Percentiles rank a stretch among this genome's conserved stretches.
Evolutionary conservation across 75 land plant genomes (phyloP).

Genomic region (Gnetum montanum): DNA sequence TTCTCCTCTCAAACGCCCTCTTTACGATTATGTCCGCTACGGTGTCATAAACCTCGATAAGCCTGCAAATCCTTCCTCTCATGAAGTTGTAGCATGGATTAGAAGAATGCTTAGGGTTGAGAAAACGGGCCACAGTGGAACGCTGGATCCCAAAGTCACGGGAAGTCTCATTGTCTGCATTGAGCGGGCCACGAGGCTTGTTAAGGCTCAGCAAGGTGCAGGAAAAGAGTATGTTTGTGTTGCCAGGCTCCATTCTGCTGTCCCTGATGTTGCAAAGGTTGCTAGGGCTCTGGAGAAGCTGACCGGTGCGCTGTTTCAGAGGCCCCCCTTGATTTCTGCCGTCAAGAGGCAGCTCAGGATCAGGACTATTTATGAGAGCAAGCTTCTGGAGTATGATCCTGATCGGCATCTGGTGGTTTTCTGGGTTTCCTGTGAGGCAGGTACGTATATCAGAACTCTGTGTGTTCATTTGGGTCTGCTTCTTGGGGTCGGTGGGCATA

Average conservation of each 20-base stretch:
- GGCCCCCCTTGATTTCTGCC: slow-evolving; percentile 88
- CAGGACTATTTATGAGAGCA: slow-evolving; percentile 87
- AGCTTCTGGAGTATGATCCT: slow-evolving; percentile 79
- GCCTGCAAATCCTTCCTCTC: slow-evolving; percentile 89
- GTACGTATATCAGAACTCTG: slow-evolving; percentile 82
- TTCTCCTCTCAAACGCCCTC: slow-evolving; percentile 87
- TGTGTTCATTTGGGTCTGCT: slow-evolving; percentile 86
- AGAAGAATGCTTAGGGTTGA: slow-evolving; percentile 77
- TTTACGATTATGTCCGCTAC: slow-evolving; percentile 74
- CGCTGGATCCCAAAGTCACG: slow-evolving; percentile 92
- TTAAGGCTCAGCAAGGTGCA: slow-evolving; percentile 93
- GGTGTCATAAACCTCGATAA: slow-evolving; percentile 90
- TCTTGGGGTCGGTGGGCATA: slow-evolving; percentile 88
- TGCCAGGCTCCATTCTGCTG: slow-evolving; percentile 73
- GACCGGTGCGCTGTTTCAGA: slow-evolving; percentile 86
- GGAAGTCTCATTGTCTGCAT: slow-evolving; percentile 89
- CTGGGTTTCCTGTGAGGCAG: slow-evolving; percentile 93
- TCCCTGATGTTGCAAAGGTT: slow-evolving; percentile 66
- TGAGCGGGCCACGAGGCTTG: slow-evolving; percentile 83
- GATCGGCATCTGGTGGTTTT: slow-evolving; percentile 82
- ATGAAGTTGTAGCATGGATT: slow-evolving; percentile 96
- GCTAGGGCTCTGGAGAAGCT: slow-evolving; percentile 80
- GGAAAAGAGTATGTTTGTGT: slow-evolving; percentile 97
- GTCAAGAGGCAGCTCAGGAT: slow-evolving; percentile 90
- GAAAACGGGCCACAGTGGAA: slow-evolving; percentile 91